Percentiles rank a stretch among this genome's conserved stretches.
These are phyloP conservation scores for Hymenoscyphus salicellus DNA, from an alignment of 2,329 filamentous ascomycete genomes.

Conservation along the genomic window DNA sequence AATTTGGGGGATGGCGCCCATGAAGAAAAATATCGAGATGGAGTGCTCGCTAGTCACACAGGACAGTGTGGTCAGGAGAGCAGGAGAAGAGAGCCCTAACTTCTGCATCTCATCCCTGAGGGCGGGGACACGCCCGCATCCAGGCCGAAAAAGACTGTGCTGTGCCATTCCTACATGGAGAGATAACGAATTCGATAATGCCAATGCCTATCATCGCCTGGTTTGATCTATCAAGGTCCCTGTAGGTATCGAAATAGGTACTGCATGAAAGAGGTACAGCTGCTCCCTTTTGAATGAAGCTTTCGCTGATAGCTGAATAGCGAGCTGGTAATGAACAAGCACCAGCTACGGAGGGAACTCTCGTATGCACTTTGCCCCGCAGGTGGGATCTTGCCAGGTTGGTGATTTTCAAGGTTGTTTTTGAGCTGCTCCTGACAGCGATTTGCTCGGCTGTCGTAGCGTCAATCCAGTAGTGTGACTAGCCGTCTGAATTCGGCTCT, in stretches of 20 bases:
- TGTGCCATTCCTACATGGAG: not conserved
- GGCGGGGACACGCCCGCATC: not conserved
- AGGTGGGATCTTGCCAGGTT: not conserved
- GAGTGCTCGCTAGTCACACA: not conserved
- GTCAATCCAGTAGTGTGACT: not conserved
- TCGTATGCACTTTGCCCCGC: not conserved
- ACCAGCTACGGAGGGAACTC: too few species aligned
- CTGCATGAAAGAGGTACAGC: not conserved
- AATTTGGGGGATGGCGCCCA: not conserved
- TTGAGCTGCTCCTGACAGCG: not conserved
- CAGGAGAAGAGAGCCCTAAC: not conserved
- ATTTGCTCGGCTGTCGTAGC: too few species aligned
- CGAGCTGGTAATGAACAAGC: too few species aligned
- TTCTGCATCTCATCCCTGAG: not conserved
- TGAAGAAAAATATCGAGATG: not conserved
- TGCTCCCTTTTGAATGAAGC: too few species aligned
- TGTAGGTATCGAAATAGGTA: not conserved
- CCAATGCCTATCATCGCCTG: not conserved
- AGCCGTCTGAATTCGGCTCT: slow-evolving; percentile 1
- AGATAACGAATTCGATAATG: slow-evolving; percentile 1
- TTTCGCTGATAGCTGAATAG: too few species aligned
- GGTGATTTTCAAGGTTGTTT: slow-evolving; percentile 3
- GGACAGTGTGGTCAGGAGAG: not conserved
- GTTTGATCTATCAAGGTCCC: not conserved
- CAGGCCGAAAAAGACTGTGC: not conserved